phyloP scores from a whole-genome alignment of 306 rosid species.

The Prunus fruticosa region DNA sequence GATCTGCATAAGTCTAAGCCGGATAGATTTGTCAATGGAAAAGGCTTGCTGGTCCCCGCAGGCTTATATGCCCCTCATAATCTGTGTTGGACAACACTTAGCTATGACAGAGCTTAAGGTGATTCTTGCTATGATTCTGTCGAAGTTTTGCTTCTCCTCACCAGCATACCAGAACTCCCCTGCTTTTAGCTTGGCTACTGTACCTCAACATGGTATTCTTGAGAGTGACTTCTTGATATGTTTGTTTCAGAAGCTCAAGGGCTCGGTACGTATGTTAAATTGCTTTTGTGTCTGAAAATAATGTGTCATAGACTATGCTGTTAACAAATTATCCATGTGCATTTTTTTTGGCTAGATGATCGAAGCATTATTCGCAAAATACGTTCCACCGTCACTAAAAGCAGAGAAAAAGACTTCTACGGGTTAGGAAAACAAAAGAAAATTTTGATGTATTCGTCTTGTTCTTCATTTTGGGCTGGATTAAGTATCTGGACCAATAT shows the following conservation, averaged over 20 bases:
- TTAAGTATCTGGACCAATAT: too few relatives aligned
- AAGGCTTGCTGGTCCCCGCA: constrained; percentile 53
- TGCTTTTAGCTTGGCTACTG: constrained; percentile 13
- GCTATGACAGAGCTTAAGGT: constrained; percentile 58
- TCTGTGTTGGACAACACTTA: constrained; percentile 54
- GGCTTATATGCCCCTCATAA: constrained; percentile 49
- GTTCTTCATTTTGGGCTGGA: too few relatives aligned
- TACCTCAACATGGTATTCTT: constrained; percentile 30
- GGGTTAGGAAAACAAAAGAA: too few relatives aligned
- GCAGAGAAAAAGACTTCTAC: too few relatives aligned
- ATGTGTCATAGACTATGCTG: not conserved
- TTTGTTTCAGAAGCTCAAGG: not conserved
- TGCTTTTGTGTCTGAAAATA: not conserved
- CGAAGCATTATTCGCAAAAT: too few relatives aligned
- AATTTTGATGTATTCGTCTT: too few relatives aligned
- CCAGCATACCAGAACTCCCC: constrained; percentile 32
- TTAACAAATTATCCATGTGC: too few relatives aligned
- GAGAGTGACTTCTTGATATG: not conserved
- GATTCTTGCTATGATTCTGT: constrained; percentile 30
- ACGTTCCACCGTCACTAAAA: too few relatives aligned
- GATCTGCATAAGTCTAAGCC: constrained; percentile 54
- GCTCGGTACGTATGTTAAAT: not conserved
- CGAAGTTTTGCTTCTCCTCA: constrained; percentile 31
- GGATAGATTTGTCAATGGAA: constrained; percentile 53
- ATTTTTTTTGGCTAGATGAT: too few relatives aligned